Conservation (phyloP, 2,329 filamentous ascomycete species). For the Neonectria punicea region DNA sequence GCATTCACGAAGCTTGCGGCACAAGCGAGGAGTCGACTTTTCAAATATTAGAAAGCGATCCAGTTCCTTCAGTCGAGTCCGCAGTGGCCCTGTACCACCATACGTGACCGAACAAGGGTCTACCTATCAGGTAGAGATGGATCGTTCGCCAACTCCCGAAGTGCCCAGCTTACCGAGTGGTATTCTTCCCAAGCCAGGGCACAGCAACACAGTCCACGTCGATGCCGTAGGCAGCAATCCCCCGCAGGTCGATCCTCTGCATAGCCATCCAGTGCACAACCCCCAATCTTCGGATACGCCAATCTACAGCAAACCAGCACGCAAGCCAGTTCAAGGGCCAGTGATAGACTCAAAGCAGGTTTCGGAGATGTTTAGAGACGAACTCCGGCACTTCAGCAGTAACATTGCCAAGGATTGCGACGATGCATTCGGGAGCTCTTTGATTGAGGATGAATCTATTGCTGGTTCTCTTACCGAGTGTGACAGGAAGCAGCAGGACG, state of each 20-base stretch:
- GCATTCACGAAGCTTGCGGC: conserved; percentile 55
- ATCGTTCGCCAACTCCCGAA: conserved; percentile 45
- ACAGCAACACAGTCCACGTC: background rate
- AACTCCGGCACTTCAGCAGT: conserved; percentile 83
- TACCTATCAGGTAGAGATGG: conserved; percentile 34
- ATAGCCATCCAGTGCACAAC: background rate
- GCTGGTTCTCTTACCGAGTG: conserved; percentile 48
- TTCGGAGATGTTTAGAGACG: conserved; percentile 68
- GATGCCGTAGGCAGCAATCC: background rate
- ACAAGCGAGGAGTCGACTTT: conserved; percentile 67
- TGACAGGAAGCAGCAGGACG: conserved; percentile 47
- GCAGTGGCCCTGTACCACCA: conserved; percentile 29
- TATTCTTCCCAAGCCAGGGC: conserved; percentile 39
- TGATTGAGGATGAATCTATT: conserved; percentile 55
- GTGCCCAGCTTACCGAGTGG: conserved; percentile 40
- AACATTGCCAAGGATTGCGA: conserved; percentile 92
- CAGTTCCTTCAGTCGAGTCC: conserved; percentile 41
- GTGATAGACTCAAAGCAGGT: conserved; percentile 38
- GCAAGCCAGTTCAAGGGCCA: conserved; percentile 24
- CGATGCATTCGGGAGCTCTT: conserved; percentile 83
- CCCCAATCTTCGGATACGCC: conserved; percentile 15
- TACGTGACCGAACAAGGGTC: conserved; percentile 35
- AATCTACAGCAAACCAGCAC: conserved; percentile 6
- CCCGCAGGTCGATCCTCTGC: background rate
- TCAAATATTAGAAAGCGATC: conserved; percentile 58